Evolutionary conservation across 192 early-diverging fungal species (phyloP), one percentile per base, ranked within the genome.

Genomic region (Linnemannia hyalina): DNA sequence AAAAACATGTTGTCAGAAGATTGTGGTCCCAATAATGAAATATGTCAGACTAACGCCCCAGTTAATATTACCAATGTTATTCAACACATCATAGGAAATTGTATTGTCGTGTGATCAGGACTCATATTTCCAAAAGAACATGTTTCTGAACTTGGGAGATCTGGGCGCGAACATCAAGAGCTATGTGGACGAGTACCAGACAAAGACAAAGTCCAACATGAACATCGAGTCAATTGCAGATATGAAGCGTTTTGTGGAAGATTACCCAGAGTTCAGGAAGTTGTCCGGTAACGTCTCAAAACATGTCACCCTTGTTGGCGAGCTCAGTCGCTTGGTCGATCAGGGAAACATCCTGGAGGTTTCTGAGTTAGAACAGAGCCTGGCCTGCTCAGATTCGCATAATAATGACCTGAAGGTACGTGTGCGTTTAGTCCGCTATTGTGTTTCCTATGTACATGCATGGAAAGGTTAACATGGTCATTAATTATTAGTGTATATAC

Each of bases 231-330:
- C 96, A 26, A 99, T 99, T 76, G 88, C 94, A 11, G 98, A 99
- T 80, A 99, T 99, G 98, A 99, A 99, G 86, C 92, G 95, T 68
- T 99, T 99, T 93, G 97, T 99, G 15, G 97, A 99, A 87, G 97
- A 97, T 60, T 99, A 99, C 80, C 98, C 98, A 9, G 98, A 99
- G 80, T 99, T 99, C 82, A 90, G 97, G 78, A 98, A 98, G 88
- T 91, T 99, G 22, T 96, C 95, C 35, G 97, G 97, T 13, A 99
- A 99, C 83, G 98, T 99, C 18, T 96, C 96, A 22, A 99, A 99
- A 80, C 98, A 99, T 88, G 98, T 99, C 13, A 95, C 98, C 13
- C 88, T 99, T n/a, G 97, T 99, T 32, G 94, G 97, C n/a, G 98
- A 99, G 88, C 91, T 99, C 49, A 97, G 96, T 83, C 91, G 97